phyloP scores from a whole-genome alignment of 2,329 filamentous ascomycete species.

The Zasmidium cellare region DNA sequence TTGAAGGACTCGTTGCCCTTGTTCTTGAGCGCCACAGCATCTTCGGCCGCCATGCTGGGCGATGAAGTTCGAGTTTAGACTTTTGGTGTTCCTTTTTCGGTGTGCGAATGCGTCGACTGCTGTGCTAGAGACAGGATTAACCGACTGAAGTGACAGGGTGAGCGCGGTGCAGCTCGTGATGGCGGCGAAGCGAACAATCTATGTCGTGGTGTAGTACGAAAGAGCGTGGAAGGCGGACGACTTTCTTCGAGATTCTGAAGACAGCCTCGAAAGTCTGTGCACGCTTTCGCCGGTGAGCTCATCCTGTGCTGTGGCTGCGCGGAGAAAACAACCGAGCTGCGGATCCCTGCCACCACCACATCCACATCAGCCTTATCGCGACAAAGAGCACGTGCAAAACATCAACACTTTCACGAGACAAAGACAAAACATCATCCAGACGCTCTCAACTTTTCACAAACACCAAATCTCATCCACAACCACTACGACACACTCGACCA shows the following conservation, averaged over 20 bases:
- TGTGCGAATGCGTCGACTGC: not conserved
- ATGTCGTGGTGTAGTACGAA: not conserved
- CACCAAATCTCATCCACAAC: not conserved
- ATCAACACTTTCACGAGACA: too few relatives aligned
- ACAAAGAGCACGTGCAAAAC: too few relatives aligned
- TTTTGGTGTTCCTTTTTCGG: not conserved
- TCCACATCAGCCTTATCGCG: too few relatives aligned
- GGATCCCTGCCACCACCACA: too few relatives aligned
- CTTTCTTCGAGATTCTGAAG: not conserved
- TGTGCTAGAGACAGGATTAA: not conserved
- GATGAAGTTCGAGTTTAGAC: not conserved
- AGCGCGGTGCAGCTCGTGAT: not conserved
- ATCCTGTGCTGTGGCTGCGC: not conserved
- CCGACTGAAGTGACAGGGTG: constrained; percentile 9
- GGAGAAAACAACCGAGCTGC: too few relatives aligned
- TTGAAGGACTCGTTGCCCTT: constrained; percentile 93
- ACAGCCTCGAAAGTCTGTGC: not conserved
- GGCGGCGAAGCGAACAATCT: not conserved
- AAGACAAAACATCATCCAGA: not conserved
- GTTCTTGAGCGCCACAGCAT: constrained; percentile 73
- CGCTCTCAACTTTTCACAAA: not conserved
- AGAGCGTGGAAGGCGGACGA: not conserved
- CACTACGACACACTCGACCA: not conserved
- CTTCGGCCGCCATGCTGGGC: constrained; percentile 29
- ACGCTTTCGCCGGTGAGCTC: not conserved